These are phyloP conservation scores for Pyronema domesticum DNA, from an alignment of 495 filamentous ascomycete species.

Conservation along the genomic window DNA sequence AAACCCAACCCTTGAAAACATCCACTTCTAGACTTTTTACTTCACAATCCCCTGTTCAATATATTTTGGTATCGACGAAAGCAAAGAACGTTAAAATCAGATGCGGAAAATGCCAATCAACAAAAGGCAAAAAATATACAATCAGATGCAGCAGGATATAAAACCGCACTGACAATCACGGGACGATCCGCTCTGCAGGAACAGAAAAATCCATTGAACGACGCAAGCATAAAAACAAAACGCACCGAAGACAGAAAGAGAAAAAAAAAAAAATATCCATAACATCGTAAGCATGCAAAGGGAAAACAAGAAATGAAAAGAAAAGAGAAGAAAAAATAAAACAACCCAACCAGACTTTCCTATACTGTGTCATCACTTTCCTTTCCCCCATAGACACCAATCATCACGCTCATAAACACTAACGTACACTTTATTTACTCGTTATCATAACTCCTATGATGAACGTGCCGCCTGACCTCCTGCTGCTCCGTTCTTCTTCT, in stretches of 20 bases:
- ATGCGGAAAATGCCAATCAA: no score
- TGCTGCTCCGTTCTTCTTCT: neutral
- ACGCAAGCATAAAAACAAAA: no score
- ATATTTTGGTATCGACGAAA: neutral
- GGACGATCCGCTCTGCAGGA: no score
- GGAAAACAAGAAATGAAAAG: neutral
- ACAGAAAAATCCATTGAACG: no score
- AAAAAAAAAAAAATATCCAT: no score
- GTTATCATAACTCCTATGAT: neutral
- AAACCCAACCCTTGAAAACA: no score
- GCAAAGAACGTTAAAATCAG: neutral
- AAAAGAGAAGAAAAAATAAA: neutral
- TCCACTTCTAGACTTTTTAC: no score
- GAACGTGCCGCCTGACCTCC: neutral
- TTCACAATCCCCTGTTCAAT: no score
- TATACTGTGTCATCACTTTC: constrained; percentile 1
- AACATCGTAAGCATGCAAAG: no score
- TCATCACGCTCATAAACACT: neutral
- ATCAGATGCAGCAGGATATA: neutral
- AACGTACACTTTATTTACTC: neutral
- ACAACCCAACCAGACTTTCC: neutral
- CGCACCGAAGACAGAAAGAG: no score
- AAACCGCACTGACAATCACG: no score
- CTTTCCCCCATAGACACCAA: neutral
- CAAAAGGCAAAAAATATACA: no score